phyloP scores from a whole-genome alignment of 208 protist genomes.

The Balamuthia mandrillaris region DNA sequence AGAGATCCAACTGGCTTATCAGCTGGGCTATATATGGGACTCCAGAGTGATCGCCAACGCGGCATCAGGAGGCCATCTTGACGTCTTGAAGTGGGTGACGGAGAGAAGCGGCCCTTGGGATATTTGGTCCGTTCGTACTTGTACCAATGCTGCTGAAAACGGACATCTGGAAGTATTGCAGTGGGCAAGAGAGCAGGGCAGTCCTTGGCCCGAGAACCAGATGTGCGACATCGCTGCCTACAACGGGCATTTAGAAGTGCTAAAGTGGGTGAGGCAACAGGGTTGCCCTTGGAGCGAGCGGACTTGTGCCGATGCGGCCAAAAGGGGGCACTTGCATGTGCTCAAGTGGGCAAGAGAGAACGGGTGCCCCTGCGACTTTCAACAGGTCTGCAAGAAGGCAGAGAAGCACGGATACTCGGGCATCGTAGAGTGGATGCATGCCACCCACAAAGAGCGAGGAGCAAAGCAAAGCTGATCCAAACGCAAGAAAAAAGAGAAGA shows the following conservation, averaged over 20 bases:
- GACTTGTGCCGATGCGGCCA: not conserved
- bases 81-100: too few species aligned
- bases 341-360: not conserved
- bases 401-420: too few species aligned
- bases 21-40: too few species aligned
- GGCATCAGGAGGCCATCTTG: not conserved
- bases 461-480: too few species aligned
- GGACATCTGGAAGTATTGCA: not conserved
- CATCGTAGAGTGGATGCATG: too few species aligned
- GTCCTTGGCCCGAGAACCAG: not conserved
- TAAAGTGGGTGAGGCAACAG: not conserved
- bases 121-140: too few species aligned
- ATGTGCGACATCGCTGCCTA: not conserved
- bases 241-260: not conserved
- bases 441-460: too few species aligned
- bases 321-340: not conserved
- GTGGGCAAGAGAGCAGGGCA: not conserved
- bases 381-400: too few species aligned
- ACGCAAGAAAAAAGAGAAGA: too few species aligned
- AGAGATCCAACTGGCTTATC: too few species aligned
- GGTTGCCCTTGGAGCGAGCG: not conserved
- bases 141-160: not conserved
- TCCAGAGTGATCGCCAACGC: too few species aligned
- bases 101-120: too few species aligned
- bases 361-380: not conserved